These are phyloP conservation scores for Lentinula aciculospora DNA, from an alignment of 768 basidiomycete species.

Conservation along the genomic window DNA sequence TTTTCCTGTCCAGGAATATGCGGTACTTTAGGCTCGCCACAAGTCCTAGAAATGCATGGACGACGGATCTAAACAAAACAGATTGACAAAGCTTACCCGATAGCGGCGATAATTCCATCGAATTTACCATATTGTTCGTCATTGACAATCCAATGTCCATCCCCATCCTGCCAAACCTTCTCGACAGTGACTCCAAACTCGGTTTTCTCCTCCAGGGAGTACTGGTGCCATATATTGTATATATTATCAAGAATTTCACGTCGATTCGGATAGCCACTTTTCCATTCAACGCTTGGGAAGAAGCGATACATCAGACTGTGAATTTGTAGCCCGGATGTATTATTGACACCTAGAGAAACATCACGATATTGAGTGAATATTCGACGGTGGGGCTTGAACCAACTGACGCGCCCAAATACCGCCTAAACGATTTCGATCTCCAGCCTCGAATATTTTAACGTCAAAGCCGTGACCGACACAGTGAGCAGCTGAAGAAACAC, in stretches of 20 bases:
- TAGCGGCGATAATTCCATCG: conserved; percentile 4
- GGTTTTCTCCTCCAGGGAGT: conserved; percentile 5
- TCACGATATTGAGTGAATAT: background rate
- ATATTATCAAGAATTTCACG: conserved; percentile 5
- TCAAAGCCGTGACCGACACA: conserved; percentile 8
- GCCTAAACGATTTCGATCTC: background rate
- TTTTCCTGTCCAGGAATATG: conserved; percentile 6
- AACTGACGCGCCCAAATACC: conserved; percentile 7
- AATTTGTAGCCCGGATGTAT: conserved; percentile 7
- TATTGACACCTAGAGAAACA: conserved; percentile 1
- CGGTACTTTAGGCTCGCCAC: conserved; percentile 3
- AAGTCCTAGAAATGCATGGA: background rate
- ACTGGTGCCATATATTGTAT: background rate
- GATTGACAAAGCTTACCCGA: background rate
- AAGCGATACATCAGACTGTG: conserved; percentile 9
- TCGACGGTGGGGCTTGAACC: background rate
- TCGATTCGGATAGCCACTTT: conserved; percentile 2
- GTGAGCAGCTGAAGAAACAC: conserved; percentile 6
- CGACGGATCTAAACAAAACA: background rate
- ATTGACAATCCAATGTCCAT: conserved; percentile 2
- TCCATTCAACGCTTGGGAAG: conserved; percentile 5
- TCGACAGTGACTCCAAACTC: conserved; percentile 4
- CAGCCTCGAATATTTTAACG: background rate
- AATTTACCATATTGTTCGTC: conserved; percentile 6
- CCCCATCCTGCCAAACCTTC: background rate